Evolutionary conservation across 306 rosid species (phyloP).

Genomic region (Casuarina equisetifolia): DNA sequence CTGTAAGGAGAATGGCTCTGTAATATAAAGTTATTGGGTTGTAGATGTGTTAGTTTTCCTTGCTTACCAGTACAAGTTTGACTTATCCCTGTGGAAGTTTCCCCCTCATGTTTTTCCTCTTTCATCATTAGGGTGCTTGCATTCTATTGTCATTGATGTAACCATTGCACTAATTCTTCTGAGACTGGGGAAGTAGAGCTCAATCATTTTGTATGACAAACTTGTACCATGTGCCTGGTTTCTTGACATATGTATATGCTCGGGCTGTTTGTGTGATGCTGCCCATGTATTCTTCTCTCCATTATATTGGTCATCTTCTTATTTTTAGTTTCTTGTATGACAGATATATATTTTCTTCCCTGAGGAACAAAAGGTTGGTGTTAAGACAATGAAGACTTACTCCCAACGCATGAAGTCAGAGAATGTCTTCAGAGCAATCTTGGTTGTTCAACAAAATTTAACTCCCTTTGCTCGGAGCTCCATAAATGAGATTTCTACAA

Average conservation of each 20-base stretch:
- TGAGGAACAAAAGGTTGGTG: conserved; percentile 61
- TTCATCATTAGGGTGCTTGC: background rate
- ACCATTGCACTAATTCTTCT: background rate
- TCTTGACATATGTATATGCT: background rate
- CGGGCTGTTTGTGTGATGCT: background rate
- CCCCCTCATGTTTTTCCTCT: background rate
- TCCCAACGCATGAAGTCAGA: conserved; percentile 64
- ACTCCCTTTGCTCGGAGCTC: conserved; percentile 50
- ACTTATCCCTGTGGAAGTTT: background rate
- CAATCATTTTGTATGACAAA: background rate
- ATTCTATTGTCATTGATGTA: background rate
- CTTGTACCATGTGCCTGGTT: background rate
- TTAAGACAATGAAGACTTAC: conserved; percentile 52
- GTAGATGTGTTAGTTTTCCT: background rate
- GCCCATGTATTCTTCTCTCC: background rate
- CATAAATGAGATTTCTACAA: conserved; percentile 46
- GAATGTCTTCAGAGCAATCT: conserved; percentile 60
- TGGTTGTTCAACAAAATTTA: conserved; percentile 60
- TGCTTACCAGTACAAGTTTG: background rate
- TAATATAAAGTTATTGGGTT: background rate
- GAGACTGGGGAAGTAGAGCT: conserved; percentile 1
- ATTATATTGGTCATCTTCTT: background rate
- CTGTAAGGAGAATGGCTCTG: background rate
- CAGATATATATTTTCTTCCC: conserved; percentile 83
- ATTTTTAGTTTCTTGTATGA: conserved; percentile 19